Percentiles rank a stretch among this genome's conserved stretches.
These are phyloP conservation scores for Eucalyptus lansdowneana DNA, from an alignment of 345 rosid species.

Conservation along the genomic window DNA sequence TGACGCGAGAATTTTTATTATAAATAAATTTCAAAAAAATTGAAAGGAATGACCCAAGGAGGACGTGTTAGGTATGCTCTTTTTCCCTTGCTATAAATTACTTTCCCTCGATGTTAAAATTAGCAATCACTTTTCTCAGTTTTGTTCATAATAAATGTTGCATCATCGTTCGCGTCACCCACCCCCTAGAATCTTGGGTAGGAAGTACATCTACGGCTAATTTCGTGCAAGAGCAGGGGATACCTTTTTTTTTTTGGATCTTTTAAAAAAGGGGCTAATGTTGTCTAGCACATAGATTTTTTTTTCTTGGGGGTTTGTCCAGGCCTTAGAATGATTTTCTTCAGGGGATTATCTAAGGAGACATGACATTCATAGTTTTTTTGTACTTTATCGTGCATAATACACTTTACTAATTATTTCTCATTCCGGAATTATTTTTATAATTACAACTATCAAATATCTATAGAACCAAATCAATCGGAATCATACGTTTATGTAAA, in stretches of 20 bases:
- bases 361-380: background rate
- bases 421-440: background rate
- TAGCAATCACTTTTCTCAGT: background rate
- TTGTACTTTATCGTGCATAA: background rate
- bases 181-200: background rate
- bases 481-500: accelerated
- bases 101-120: background rate
- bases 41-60: background rate
- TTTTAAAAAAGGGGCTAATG: background rate
- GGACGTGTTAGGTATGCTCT: background rate
- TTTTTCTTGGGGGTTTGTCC: background rate
- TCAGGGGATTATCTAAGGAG: background rate
- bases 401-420: background rate
- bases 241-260: background rate
- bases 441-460: background rate
- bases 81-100: background rate
- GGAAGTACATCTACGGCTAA: background rate
- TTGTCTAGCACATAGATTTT: background rate
- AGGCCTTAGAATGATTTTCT: background rate
- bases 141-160: background rate
- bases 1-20: background rate
- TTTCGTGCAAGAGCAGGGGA: background rate
- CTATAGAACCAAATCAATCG: background rate
- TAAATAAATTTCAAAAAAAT: background rate
- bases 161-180: background rate